phyloP scores from a whole-genome alignment of 75 land plant species.

The Sequoia sempervirens region DNA sequence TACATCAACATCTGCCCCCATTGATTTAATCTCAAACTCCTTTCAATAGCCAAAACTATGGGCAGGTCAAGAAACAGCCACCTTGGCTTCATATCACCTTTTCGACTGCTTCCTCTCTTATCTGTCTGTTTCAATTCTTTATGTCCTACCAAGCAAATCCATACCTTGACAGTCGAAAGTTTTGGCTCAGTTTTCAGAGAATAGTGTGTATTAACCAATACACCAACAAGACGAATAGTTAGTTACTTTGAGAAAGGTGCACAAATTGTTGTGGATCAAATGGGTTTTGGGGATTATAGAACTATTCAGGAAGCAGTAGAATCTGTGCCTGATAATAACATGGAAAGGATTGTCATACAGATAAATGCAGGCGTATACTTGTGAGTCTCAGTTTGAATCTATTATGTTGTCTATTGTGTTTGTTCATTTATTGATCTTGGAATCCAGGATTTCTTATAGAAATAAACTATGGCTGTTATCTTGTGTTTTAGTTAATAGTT shows the following conservation, averaged over 20 bases:
- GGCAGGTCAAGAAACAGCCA: background rate
- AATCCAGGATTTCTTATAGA: background rate
- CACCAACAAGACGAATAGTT: background rate
- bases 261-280: conserved; percentile 35
- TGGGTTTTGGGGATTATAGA: conserved; percentile 53
- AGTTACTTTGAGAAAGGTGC: background rate
- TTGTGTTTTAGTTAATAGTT: background rate
- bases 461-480: background rate
- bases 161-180: background rate
- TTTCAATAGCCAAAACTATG: background rate
- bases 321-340: conserved; percentile 58
- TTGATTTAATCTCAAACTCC: background rate
- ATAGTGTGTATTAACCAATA: background rate
- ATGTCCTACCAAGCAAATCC: background rate
- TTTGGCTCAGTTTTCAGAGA: background rate
- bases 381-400: conserved; percentile 16
- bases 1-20: background rate
- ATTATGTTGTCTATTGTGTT: background rate
- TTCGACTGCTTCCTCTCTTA: background rate
- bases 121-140: background rate
- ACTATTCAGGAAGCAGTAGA: conserved; percentile 82
- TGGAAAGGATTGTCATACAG: conserved; percentile 40
- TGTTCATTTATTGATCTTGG: background rate
- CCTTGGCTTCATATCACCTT: background rate
- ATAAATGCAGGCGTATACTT: conserved; percentile 67